Conservation (phyloP, 805 yeast species). For the Schwanniomyces pseudopolymorphus region DNA sequence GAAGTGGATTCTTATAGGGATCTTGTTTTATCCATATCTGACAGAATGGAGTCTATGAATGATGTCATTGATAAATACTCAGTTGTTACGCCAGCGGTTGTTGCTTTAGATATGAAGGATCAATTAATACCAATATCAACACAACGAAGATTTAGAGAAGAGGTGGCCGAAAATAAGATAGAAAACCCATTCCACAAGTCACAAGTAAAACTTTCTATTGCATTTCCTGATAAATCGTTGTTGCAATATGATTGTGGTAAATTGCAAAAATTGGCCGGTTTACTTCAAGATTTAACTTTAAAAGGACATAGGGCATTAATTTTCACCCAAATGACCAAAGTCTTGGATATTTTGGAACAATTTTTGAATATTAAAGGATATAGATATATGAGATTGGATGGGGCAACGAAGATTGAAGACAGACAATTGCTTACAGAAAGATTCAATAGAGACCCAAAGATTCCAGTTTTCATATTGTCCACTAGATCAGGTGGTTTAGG, state of each 20-base stretch:
- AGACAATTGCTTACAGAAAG: conserved; percentile 92
- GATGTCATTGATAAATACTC: conserved; percentile 71
- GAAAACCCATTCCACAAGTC: conserved; percentile 66
- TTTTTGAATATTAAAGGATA: conserved; percentile 93
- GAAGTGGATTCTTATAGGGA: conserved; percentile 14
- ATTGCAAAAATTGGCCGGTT: conserved; percentile 75
- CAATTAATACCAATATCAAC: conserved; percentile 43
- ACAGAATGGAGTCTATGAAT: conserved; percentile 34
- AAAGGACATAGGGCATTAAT: conserved; percentile 93
- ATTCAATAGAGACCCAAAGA: conserved; percentile 80
- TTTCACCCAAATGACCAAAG: conserved; percentile 98
- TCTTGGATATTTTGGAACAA: conserved; percentile 87
- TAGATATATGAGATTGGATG: conserved; percentile 91
- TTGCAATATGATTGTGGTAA: conserved; percentile 97
- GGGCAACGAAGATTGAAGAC: conserved; percentile 96
- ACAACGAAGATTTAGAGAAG: conserved; percentile 28
- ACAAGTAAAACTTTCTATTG: conserved; percentile 85
- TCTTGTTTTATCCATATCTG: conserved; percentile 24
- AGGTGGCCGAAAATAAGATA: conserved; percentile 42
- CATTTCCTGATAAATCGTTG: conserved; percentile 92
- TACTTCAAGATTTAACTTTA: conserved; percentile 74
- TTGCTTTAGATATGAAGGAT: conserved; percentile 68
- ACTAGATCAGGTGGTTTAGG: conserved; percentile 99
- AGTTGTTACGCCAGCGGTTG: conserved; percentile 85
- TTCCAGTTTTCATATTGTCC: conserved; percentile 88